These are phyloP conservation scores for Blastocystis sp. DNA, from an alignment of 352 stramenopile species.

Conservation along the genomic window DNA sequence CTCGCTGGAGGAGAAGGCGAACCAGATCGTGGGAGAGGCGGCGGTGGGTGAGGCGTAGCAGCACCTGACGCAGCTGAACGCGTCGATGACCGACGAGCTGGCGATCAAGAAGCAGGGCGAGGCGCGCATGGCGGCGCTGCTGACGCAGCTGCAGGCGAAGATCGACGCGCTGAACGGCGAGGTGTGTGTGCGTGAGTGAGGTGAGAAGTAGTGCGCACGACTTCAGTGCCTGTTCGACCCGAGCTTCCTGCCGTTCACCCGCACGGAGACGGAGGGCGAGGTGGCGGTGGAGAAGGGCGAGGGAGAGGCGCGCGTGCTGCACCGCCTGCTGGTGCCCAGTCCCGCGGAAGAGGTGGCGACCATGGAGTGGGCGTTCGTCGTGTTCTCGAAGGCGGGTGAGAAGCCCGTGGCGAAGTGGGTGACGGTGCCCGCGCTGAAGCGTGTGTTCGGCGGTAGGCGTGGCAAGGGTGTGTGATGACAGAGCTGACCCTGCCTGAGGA, in stretches of 20 bases:
- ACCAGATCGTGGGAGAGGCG: slow-evolving; percentile 3
- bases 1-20: slow-evolving; percentile 24
- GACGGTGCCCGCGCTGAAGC: neutral
- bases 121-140: neutral
- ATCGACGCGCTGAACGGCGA: slow-evolving; percentile 24
- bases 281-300: neutral
- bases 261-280: neutral
- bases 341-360: neutral
- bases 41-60: neutral
- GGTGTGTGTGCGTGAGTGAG: neutral
- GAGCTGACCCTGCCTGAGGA: slow-evolving; percentile 26
- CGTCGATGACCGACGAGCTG: slow-evolving; percentile 42
- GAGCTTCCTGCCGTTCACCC: neutral
- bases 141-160: slow-evolving; percentile 51
- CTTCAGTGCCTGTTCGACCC: neutral
- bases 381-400: neutral
- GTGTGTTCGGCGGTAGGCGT: neutral
- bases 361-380: slow-evolving; percentile 22
- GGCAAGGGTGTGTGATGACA: neutral
- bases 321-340: neutral
- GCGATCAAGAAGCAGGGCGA: slow-evolving; percentile 55
- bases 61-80: slow-evolving; percentile 40
- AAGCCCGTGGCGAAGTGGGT: slow-evolving; percentile 24
- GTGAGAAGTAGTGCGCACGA: neutral
- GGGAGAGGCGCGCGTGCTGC: neutral